Evolutionary conservation across 495 filamentous ascomycete species (phyloP), one percentile per base, ranked within the genome.

Genomic region (Penicillium atrosanguineum): DNA sequence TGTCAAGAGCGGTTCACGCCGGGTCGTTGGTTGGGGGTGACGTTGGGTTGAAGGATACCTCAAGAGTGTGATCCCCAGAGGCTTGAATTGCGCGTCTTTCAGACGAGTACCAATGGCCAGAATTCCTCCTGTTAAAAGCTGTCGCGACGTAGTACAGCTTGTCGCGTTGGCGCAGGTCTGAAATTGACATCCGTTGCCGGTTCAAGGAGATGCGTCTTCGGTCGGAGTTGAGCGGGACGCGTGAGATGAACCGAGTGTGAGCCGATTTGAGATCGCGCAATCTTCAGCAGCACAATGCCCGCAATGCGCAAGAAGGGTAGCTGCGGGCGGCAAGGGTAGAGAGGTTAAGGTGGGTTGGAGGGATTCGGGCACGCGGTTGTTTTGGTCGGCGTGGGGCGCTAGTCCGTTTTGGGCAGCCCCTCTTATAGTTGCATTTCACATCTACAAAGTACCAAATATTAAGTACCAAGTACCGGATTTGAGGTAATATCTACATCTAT

Each of bases 341-440:
- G 60, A 46, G 51, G 31, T 34, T 34, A 43, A 59, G 61, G 61
- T 58, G 52, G 61, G 61, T 67, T 59, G 55, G 63, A 58, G 55
- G 52, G 60, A 64, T 67, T 67, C 63, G 61, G 40, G 70, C 70
- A 75, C 72, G 71, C 73, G 71, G 67, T 76, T 76, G 71, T 74
- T 76, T 76, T 76, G 73, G 71, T 76, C 66, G 65, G 70, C 70
- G 73, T 71, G 73, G 71, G 68, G 65, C 71, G 64, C 73, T 76
- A 76, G 62, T 54, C 69, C 59, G 15, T 18, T 75, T 75, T 61
- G 50, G 67, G 67, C 50, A 48, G 42, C 57, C 46, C 50, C 40
- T 56, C 55, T 5, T 44, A 37, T 51, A 38, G 31, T 12, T 34
- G 31, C 31, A 34, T 11, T 34, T 34, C 31, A 34, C 12, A 21